Conservation (phyloP, 352 stramenopile species). For the Pythium grandisporangium region DNA sequence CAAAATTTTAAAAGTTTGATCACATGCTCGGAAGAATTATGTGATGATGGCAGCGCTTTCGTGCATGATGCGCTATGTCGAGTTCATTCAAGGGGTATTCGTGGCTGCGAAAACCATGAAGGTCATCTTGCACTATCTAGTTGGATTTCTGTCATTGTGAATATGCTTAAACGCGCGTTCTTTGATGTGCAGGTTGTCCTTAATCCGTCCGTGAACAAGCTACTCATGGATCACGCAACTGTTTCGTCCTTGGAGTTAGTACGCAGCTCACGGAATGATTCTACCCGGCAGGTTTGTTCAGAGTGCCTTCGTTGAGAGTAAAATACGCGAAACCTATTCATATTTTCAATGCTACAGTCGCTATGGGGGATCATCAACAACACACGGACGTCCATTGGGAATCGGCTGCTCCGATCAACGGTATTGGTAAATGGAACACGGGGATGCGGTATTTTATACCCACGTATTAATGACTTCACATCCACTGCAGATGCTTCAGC, state of each 20-base stretch:
- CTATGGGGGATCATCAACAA: conserved; percentile 73
- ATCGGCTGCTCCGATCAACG: conserved; percentile 66
- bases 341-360: no score
- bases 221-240: conserved; percentile 82
- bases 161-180: not conserved
- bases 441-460: no score
- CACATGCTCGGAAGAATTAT: conserved; percentile 49
- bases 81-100: conserved; percentile 81
- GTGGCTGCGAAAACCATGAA: conserved; percentile 80
- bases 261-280: conserved; percentile 41
- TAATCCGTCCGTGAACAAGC: conserved; percentile 56
- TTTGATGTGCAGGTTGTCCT: conserved; percentile 40
- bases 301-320: no score
- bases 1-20: not conserved
- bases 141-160: not conserved
- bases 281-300: conserved; percentile 48
- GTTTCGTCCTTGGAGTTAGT: conserved; percentile 66
- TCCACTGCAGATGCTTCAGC: conserved; percentile 81
- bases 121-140: conserved; percentile 15
- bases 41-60: conserved; percentile 73
- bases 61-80: conserved; percentile 79
- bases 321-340: no score
- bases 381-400: conserved; percentile 66
- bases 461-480: no score
- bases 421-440: no score